phyloP scores from a whole-genome alignment of 2,329 filamentous ascomycete genomes.

The Penicillium hesseltinei region DNA sequence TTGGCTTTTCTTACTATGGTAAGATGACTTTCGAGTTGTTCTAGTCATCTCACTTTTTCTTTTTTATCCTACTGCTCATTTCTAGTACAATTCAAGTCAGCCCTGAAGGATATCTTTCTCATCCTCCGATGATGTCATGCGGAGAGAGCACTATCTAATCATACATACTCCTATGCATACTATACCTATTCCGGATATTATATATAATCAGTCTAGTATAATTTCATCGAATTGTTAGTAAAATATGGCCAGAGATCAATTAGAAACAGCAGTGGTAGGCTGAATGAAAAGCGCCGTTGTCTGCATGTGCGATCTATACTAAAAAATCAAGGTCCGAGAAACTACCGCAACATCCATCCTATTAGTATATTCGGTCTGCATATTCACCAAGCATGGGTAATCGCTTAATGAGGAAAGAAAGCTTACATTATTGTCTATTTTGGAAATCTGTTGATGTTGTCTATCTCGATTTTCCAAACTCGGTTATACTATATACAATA shows the following conservation, averaged over 20 bases:
- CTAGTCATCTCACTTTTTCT: background rate
- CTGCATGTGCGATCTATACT: background rate
- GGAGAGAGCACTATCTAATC: constrained; percentile 15
- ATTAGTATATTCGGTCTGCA: no score
- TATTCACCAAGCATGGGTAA: background rate
- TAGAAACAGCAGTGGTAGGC: background rate
- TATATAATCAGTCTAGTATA: background rate
- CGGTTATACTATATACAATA: background rate
- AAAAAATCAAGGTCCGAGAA: no score
- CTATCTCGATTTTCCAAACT: background rate
- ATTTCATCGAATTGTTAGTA: no score
- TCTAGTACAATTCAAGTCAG: background rate
- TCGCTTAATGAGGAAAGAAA: background rate
- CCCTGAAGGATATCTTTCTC: background rate
- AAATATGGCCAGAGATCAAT: background rate
- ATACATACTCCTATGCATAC: no score
- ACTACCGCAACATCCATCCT: no score
- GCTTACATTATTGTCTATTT: no score
- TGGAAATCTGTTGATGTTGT: background rate
- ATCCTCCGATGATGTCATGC: constrained; percentile 25
- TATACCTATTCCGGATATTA: background rate
- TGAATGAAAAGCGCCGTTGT: background rate
- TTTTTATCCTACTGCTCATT: background rate
- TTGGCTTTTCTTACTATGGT: background rate
- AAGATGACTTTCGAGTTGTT: background rate